Base-by-base conservation (phyloP, 2,329 filamentous ascomycete species). In the Trichoderma citrinoviride region DNA sequence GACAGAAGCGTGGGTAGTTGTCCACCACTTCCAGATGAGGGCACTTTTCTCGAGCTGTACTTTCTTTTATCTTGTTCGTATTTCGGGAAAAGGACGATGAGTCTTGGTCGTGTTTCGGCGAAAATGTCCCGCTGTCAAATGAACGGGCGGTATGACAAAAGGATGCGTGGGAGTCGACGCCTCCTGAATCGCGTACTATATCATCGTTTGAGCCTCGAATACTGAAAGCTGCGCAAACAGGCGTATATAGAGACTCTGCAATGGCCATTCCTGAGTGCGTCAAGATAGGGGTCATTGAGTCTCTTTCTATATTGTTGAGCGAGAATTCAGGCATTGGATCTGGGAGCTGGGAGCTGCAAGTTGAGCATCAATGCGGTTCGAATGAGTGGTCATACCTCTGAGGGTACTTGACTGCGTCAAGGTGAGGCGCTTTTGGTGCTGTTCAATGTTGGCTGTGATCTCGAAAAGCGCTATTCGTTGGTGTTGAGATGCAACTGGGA, bases 21-120 rank as follows among this genome's bases (percentile, higher is more conserved):
- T 15, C 14, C 33, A 61, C 50, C 47, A 44, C 3, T 61, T 61
- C 58, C 58, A 29, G 44, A 44, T 6, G 33, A 43, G n/a, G 58
- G 21, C 58, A 50, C 47, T 61, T 61, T 61, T 12, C 53, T 61
- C 58, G 46, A 61, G 33, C 58, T 37, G 5, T 29, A 10, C 27
- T 23, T 14, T 50, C 1, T n/a, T 12, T 33, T 33, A 10, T 33
- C 29, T 33, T 3, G 17, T 52, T 58, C 57, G 57, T 61, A 50
- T 50, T 15, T 27, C 10, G 21, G 8, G 17, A 19, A n/a, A n/a
- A n/a, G n/a, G n/a, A n/a, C n/a, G n/a, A n/a, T n/a, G n/a, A n/a
- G n/a, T 33, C 29, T 33, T 3, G 17, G 29, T 58, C 57, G 57
- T 61, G 41, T 50, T 15, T 27, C 10, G 44, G 19, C 3, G 1